A percentile compares a stretch with the other conserved stretches of the same genome.
Evolutionary conservation across 495 filamentous ascomycete genomes (phyloP).

Genomic region (Entonaema liquescens): DNA sequence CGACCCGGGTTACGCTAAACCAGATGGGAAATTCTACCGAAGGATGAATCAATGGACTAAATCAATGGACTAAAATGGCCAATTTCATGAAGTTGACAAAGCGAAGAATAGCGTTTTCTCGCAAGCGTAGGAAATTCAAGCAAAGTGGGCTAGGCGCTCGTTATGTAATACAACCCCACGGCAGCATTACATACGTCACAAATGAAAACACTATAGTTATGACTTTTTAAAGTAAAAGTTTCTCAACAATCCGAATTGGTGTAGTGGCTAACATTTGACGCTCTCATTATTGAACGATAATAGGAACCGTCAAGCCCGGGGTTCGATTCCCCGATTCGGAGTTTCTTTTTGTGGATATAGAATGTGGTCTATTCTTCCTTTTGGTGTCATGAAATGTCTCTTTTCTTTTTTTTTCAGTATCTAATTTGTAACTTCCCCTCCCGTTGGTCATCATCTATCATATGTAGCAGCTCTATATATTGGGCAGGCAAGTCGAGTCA

Average conservation of each 20-base stretch:
- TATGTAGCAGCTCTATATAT: too few species aligned
- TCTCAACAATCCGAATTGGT: constrained; percentile 44
- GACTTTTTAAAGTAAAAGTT: too few species aligned
- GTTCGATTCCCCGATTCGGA: constrained; percentile 54
- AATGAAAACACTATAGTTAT: too few species aligned
- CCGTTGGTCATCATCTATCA: not conserved
- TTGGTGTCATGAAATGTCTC: not conserved
- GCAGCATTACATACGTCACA: not conserved
- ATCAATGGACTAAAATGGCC: too few species aligned
- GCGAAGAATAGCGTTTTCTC: too few species aligned
- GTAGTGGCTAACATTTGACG: constrained; percentile 48
- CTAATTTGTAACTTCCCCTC: not conserved
- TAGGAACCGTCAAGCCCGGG: constrained; percentile 47
- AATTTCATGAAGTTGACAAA: too few species aligned
- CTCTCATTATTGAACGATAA: constrained; percentile 27
- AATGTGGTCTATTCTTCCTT: not conserved
- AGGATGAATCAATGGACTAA: too few species aligned
- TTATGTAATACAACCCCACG: not conserved
- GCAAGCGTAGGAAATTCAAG: too few species aligned
- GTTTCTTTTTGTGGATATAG: constrained; percentile 15
- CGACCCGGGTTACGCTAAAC: too few species aligned
- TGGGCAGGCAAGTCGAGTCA: too few species aligned
- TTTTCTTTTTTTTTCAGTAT: not conserved
- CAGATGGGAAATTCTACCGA: too few species aligned
- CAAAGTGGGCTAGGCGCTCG: too few species aligned